Evolutionary conservation across 2,329 filamentous ascomycete genomes (phyloP).

Genomic region (Fusarium agapanthi): DNA sequence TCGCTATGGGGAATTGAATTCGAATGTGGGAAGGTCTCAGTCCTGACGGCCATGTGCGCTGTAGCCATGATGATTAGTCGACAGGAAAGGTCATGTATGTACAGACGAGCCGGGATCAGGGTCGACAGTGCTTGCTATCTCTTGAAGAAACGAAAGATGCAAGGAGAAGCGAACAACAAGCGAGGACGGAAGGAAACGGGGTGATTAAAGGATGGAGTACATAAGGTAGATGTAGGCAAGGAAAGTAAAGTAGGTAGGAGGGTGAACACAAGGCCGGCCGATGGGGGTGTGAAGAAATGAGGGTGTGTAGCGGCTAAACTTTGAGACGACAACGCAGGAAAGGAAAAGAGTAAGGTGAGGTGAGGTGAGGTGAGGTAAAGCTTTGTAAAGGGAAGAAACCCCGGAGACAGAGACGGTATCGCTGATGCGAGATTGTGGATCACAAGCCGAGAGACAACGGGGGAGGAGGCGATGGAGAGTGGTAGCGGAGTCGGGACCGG

Average conservation of each 20-base stretch:
- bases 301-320: conserved; percentile 36
- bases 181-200: conserved; percentile 31
- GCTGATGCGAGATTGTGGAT: conserved; percentile 33
- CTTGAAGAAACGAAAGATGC: conserved; percentile 18
- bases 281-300: conserved; percentile 25
- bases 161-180: conserved; percentile 16
- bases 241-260: conserved; percentile 16
- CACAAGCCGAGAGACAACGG: conserved; percentile 31
- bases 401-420: conserved; percentile 28
- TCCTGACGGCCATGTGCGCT: conserved; percentile 63
- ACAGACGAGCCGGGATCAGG: conserved; percentile 9
- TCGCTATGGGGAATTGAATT: conserved; percentile 52
- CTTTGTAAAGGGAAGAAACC: conserved; percentile 16
- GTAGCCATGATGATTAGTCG: conserved; percentile 44
- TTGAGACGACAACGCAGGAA: conserved; percentile 28
- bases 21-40: conserved; percentile 59
- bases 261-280: conserved; percentile 17
- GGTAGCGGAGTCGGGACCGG: conserved; percentile 33
- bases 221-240: conserved; percentile 15
- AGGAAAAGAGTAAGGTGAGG: conserved; percentile 11
- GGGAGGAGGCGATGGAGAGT: conserved; percentile 20
- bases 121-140: conserved; percentile 22
- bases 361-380: background rate
- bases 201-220: conserved; percentile 32
- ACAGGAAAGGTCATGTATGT: conserved; percentile 25